Evolutionary conservation across 306 rosid species (phyloP).

Genomic region (Rosa persica): DNA sequence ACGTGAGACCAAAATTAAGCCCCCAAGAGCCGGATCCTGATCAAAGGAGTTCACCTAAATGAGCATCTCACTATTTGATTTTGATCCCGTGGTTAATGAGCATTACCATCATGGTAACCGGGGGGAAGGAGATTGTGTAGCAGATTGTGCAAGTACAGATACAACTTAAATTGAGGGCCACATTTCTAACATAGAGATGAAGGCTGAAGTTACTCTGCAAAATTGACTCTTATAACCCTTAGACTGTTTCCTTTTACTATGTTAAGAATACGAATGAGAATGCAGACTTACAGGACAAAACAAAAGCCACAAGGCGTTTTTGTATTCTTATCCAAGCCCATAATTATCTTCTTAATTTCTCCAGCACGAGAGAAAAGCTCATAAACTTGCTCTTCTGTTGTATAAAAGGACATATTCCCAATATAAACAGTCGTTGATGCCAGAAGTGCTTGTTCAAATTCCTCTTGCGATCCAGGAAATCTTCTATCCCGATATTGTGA

Average conservation of each 20-base stretch:
- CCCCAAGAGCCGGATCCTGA: not conserved
- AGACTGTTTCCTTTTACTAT: not conserved
- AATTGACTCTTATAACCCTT: not conserved
- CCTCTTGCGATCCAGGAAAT: slow-evolving; percentile 83
- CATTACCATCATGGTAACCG: not conserved
- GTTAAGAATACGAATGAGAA: slow-evolving; percentile 13
- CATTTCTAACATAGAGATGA: not conserved
- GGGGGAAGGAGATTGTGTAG: not conserved
- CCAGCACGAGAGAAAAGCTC: slow-evolving; percentile 94
- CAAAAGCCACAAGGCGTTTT: slow-evolving; percentile 96
- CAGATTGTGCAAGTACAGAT: not conserved
- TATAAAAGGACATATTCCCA: slow-evolving; percentile 94
- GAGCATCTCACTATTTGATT: not conserved
- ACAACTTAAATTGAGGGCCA: not conserved
- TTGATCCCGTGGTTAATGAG: not conserved
- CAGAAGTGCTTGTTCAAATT: slow-evolving; percentile 72
- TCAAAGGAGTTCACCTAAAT: not conserved
- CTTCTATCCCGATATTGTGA: slow-evolving; percentile 87
- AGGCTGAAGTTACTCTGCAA: not conserved
- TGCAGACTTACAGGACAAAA: slow-evolving; percentile 65
- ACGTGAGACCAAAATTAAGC: not conserved
- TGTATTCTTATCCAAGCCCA: slow-evolving; percentile 97
- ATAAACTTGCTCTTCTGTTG: slow-evolving; percentile 94
- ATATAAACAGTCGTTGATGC: slow-evolving; percentile 66
- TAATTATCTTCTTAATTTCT: slow-evolving; percentile 87